Conservation (phyloP, 2,329 filamentous ascomycete genomes). For the Geoglossum cookeanum region DNA sequence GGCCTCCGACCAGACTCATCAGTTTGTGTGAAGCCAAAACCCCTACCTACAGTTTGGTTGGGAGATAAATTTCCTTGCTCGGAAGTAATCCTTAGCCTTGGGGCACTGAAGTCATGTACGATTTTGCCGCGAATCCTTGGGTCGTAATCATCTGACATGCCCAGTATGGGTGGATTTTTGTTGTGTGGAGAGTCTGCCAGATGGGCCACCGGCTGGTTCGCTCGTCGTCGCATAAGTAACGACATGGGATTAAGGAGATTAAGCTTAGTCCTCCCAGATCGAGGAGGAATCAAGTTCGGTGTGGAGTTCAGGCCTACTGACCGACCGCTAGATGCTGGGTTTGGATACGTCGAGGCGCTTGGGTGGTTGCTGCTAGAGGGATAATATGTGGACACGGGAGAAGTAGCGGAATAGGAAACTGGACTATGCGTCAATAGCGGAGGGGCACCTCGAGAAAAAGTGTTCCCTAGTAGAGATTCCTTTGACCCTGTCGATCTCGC, state of each 20-base stretch:
- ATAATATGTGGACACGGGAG: neutral
- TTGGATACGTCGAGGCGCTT: neutral
- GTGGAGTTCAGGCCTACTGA: neutral
- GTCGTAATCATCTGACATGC: constrained; percentile 32
- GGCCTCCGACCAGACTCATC: constrained; percentile 4
- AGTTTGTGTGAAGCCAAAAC: neutral
- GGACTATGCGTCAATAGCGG: neutral
- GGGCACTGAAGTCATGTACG: constrained; percentile 47
- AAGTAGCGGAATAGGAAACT: neutral
- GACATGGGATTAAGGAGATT: constrained; percentile 27
- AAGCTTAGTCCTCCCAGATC: constrained; percentile 12
- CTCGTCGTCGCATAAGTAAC: constrained; percentile 36
- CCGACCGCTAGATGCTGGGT: neutral
- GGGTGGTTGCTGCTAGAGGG: neutral
- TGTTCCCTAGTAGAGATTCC: neutral
- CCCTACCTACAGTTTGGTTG: neutral
- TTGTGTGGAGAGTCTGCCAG: constrained; percentile 22
- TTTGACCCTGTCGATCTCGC: neutral
- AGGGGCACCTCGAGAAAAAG: neutral
- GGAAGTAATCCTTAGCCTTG: constrained; percentile 27
- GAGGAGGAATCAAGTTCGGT: neutral
- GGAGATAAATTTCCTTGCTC: constrained; percentile 9
- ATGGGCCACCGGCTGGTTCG: constrained; percentile 25
- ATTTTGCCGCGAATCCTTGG: constrained; percentile 44
- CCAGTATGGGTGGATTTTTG: constrained; percentile 16